phyloP scores from a whole-genome alignment of 225 moss, liverwort and hornwort species.

The Pseudoscleropodium purum region DNA sequence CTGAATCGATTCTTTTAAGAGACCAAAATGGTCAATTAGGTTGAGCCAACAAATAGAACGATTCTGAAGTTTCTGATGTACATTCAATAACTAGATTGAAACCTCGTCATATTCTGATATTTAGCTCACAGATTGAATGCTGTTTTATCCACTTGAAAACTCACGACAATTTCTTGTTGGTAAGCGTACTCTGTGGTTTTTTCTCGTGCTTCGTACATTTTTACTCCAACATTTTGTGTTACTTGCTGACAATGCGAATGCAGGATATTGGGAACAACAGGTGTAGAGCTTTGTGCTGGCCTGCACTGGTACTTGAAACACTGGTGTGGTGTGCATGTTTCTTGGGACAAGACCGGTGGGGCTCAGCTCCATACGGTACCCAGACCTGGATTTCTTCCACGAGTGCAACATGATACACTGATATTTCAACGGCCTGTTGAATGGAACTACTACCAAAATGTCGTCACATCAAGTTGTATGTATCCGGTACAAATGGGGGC shows the following conservation, averaged over 20 bases:
- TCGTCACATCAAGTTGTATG: conserved; percentile 93
- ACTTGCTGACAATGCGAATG: conserved; percentile 5
- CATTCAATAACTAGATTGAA: neutral
- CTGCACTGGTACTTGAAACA: conserved; percentile 88
- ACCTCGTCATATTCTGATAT: neutral
- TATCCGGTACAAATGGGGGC: neutral
- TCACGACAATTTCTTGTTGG: neutral
- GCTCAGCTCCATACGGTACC: conserved; percentile 61
- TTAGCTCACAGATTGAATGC: neutral
- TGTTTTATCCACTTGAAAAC: neutral
- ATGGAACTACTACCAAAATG: conserved; percentile 95
- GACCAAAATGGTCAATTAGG: neutral
- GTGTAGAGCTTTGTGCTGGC: conserved; percentile 87
- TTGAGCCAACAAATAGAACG: neutral
- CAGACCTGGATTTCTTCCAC: conserved; percentile 55
- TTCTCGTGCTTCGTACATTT: neutral
- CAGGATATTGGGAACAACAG: conserved; percentile 89
- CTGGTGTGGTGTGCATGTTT: conserved; percentile 77
- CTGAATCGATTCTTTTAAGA: neutral
- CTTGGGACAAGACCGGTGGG: conserved; percentile 89
- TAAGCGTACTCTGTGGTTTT: neutral
- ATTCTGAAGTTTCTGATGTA: neutral
- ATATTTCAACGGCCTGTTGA: conserved; percentile 59
- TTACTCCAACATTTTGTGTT: neutral
- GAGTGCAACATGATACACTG: conserved; percentile 33